Conservation (phyloP, 202 grass and related monocot genomes). For the Eragrostis tef region DNA sequence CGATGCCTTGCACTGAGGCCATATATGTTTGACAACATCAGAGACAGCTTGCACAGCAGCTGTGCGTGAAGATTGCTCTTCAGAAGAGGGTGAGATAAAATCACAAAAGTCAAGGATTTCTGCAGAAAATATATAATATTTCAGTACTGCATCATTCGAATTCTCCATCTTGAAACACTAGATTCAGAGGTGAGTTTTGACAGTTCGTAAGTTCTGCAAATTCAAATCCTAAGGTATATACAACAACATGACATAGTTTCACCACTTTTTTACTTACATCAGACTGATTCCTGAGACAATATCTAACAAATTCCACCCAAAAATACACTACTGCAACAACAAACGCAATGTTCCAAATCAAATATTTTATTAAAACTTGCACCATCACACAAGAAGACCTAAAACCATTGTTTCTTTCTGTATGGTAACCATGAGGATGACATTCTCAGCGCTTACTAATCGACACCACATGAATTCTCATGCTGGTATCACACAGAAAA, state of each 20-base stretch:
- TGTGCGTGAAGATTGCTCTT: conserved; percentile 85
- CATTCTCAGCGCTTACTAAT: not conserved
- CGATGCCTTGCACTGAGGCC: conserved; percentile 79
- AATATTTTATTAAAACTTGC: not conserved
- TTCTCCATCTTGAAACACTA: conserved; percentile 9
- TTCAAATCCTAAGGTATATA: conserved; percentile 24
- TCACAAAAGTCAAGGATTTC: conserved; percentile 92
- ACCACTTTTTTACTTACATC: not conserved
- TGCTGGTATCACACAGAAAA: not conserved
- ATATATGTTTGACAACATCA: conserved; percentile 89
- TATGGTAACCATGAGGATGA: not conserved
- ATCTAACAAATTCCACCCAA: conserved; percentile 1
- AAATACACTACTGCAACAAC: not conserved
- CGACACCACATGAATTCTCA: not conserved
- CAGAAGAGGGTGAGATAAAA: conserved; percentile 81
- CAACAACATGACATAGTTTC: conserved; percentile 21
- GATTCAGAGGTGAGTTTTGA: conserved; percentile 10
- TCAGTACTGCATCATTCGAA: conserved; percentile 27
- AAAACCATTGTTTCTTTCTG: not conserved
- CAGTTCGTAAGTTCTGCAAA: conserved; percentile 4
- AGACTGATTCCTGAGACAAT: not conserved
- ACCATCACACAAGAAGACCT: not conserved
- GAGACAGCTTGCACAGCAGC: conserved; percentile 75
- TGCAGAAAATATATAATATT: conserved; percentile 55
- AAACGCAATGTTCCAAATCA: conserved; percentile 9